These are phyloP conservation scores for Colletotrichum tabaci DNA, from an alignment of 2,329 filamentous ascomycete genomes.

Conservation along the genomic window DNA sequence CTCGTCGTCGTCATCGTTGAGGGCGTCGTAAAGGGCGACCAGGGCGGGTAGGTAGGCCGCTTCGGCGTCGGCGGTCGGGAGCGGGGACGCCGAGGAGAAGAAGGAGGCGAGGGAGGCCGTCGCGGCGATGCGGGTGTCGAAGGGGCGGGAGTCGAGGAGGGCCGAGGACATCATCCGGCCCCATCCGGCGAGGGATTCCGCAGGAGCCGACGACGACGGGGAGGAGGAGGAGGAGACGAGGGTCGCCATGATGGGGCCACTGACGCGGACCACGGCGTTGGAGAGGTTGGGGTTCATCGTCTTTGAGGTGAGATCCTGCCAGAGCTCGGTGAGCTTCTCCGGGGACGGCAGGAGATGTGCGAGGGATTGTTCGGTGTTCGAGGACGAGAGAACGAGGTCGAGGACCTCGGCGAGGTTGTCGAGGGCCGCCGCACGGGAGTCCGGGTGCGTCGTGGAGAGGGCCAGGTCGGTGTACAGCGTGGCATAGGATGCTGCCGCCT, in stretches of 20 bases:
- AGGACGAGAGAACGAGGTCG: constrained; percentile 54
- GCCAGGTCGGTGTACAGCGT: constrained; percentile 61
- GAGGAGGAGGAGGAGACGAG: constrained; percentile 46
- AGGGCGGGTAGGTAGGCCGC: constrained; percentile 68
- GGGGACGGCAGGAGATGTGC: constrained; percentile 51
- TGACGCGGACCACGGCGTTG: constrained; percentile 64
- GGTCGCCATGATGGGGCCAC: constrained; percentile 61
- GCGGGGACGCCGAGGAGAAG: constrained; percentile 53
- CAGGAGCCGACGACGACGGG: constrained; percentile 29
- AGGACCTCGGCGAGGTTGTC: constrained; percentile 63
- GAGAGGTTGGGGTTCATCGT: constrained; percentile 64
- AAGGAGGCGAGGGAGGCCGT: constrained; percentile 69
- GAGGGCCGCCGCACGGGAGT: constrained; percentile 64
- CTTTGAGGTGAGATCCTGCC: constrained; percentile 56
- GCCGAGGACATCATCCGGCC: constrained; percentile 61
- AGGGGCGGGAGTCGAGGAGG: constrained; percentile 61
- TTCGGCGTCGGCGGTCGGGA: constrained; percentile 46
- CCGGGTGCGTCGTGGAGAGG: constrained; percentile 55
- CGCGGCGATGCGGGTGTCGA: constrained; percentile 76
- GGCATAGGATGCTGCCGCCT: constrained; percentile 50
- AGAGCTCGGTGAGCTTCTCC: constrained; percentile 56
- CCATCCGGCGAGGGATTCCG: constrained; percentile 57
- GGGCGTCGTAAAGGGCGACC: constrained; percentile 79
- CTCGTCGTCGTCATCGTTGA: constrained; percentile 95
- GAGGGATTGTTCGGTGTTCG: constrained; percentile 35